Evolutionary conservation across 495 filamentous ascomycete genomes (phyloP).

Genomic region (Neurospora sublineolata): DNA sequence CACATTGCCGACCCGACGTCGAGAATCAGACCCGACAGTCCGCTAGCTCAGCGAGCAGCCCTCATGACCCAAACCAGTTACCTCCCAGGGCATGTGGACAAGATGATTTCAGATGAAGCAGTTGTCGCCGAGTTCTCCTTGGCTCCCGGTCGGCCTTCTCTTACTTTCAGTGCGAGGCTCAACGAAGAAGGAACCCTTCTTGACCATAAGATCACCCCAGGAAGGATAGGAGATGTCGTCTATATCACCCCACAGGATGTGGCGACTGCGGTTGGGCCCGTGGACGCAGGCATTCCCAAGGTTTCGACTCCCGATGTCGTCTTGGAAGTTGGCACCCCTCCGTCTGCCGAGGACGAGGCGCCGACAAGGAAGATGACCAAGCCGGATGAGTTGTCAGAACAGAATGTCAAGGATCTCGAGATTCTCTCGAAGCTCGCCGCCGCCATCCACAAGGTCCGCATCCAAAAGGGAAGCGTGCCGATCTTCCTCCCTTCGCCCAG

Average conservation of each 20-base stretch:
- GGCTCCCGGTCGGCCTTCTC: constrained; percentile 47
- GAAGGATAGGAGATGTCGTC: constrained; percentile 58
- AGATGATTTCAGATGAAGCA: constrained; percentile 57
- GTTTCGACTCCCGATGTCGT: background rate
- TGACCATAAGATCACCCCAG: constrained; percentile 60
- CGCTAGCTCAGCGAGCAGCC: constrained; percentile 53
- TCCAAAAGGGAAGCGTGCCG: constrained; percentile 29
- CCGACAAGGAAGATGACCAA: constrained; percentile 24
- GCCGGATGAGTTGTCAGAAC: constrained; percentile 18
- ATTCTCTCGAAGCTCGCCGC: constrained; percentile 26
- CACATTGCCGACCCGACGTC: constrained; percentile 93
- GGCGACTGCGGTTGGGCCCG: constrained; percentile 35
- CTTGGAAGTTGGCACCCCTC: constrained; percentile 25
- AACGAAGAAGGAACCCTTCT: constrained; percentile 50
- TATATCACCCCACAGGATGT: constrained; percentile 55
- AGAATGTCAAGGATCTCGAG: constrained; percentile 21
- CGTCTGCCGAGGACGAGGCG: constrained; percentile 3
- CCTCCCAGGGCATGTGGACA: constrained; percentile 54
- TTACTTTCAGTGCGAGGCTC: constrained; percentile 76
- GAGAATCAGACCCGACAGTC: constrained; percentile 49
- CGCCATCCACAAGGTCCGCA: constrained; percentile 21
- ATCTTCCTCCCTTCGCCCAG: constrained; percentile 20
- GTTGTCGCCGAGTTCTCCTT: constrained; percentile 59
- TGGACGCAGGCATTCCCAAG: constrained; percentile 1
- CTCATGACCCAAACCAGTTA: constrained; percentile 58